phyloP scores from a whole-genome alignment of 2,329 filamentous ascomycete genomes.

The Nothophoma quercina region DNA sequence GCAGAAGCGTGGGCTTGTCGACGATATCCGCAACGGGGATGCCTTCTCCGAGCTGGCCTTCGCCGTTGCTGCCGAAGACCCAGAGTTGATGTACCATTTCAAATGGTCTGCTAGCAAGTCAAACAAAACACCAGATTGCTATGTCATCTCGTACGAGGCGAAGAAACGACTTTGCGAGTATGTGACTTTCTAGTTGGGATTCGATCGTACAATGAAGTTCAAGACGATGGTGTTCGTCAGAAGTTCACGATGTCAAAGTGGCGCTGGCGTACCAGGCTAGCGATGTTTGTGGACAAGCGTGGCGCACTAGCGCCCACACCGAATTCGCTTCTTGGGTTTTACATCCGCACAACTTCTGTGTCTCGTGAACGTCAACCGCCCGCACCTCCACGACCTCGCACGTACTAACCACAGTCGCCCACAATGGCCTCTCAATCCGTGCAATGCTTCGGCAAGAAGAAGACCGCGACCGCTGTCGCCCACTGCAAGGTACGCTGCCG shows the following conservation, averaged over 20 bases:
- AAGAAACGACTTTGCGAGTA: too few relatives aligned
- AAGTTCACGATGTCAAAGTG: not conserved
- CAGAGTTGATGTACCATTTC: conserved; percentile 43
- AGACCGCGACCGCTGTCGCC: conserved; percentile 75
- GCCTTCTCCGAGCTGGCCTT: conserved; percentile 57
- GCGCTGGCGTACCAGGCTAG: too few relatives aligned
- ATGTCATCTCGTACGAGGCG: too few relatives aligned
- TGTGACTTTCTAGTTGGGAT: too few relatives aligned
- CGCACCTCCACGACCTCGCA: conserved; percentile 40
- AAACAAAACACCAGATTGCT: too few relatives aligned
- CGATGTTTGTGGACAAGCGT: too few relatives aligned
- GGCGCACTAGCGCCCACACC: conserved; percentile 21
- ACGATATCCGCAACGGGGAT: conserved; percentile 54
- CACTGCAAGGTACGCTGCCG: conserved; percentile 80
- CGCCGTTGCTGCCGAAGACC: conserved; percentile 62
- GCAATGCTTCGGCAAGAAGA: conserved; percentile 97
- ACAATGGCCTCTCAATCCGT: conserved; percentile 56
- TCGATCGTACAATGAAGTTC: not conserved
- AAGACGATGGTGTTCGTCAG: not conserved
- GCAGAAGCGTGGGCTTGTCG: conserved; percentile 23
- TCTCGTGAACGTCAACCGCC: conserved; percentile 32
- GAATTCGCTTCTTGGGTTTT: conserved; percentile 31
- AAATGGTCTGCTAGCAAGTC: not conserved
- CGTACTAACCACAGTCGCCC: conserved; percentile 47
- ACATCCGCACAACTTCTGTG: conserved; percentile 28